Base-by-base conservation (phyloP, 768 basidiomycete genomes). In the Clathrus columnatus region DNA sequence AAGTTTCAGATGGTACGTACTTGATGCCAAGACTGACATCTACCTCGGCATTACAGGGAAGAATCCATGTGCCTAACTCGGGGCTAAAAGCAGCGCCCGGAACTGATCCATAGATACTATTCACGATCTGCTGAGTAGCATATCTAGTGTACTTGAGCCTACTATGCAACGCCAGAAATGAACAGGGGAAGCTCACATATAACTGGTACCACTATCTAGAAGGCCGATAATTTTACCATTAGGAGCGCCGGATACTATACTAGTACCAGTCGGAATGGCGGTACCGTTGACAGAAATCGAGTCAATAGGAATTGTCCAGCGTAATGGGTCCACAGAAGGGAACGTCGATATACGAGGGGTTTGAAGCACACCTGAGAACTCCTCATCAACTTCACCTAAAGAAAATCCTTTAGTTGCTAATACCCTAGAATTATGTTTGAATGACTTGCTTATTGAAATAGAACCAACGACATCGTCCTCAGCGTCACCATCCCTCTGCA, bases 171-270 rank as follows among this genome's bases (percentile, higher is more conserved):
- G 4, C 23, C 26, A 23, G 59, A 43, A 21, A 56, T 43, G 18
- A 26, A 64, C 6, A 61, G 85, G 17, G 14, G 7, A n/a, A n/a
- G 16, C 50, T 57, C 64, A 87, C 84, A 85, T 82, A 66, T 82
- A 89, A 2, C 89, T 88, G 3, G 90, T 84, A 5, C 90, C 90
- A 57, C 80, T 90, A 66, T 92, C 90, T 52, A 92, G 75, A 28
- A 88, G 71, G 21, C 80, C 78, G 47, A 91, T 87, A 5, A 86
- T 87, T 61, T 83, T 82, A 61, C 83, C 81, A 28, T 72, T 70
- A 5, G 88, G 86, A 1, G 78, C 88, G 27, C 71, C 73, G 4
- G 66, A 44, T 24, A 90, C 80, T 6, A 65, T 69, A 21, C 79
- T 83, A 2, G 75, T 76, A 10, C 87, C 80, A 14, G 74, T 63